Evolutionary conservation across 2,329 filamentous ascomycete genomes (phyloP), one percentile per base, ranked within the genome.

Genomic region (Pseudomassariella vexata): DNA sequence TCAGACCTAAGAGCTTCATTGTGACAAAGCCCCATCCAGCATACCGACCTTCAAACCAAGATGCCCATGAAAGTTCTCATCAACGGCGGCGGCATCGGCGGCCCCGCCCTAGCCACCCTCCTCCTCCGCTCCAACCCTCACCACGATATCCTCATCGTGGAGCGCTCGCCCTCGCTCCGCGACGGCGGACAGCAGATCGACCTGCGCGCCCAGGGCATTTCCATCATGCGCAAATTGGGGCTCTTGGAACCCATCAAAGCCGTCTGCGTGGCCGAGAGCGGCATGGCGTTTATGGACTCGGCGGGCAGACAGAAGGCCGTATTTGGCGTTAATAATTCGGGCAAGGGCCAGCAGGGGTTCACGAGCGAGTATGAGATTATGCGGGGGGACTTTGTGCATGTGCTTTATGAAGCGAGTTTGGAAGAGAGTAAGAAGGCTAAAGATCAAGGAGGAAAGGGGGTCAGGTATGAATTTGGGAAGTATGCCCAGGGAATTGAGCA

Each of bases 281-380:
- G 74, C 4, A 17, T 72, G 1, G 44, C 57, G 19, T 42, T 73
- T 12, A 58, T 76, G 17, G 59, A 75, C 43, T 35, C 39, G 0
- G 36, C 49, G 1, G 63, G 65, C 34, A 49, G 45, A 1, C 32
- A 44, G 3, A 48, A 52, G 24, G 72, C 64, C n/a, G 52, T 48
- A 5, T 56, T 71, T 26, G 45, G 46, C 15, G 53, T 53, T 20
- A 62, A 64, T 40, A 53, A 56, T 30, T 50, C 62, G 0, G 65
- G 63, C 4, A 52, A 59, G 32, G 62, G 64, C 0, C 45, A 41
- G 19, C 66, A 72, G 44, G 54, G 52, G 7, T 49, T 74, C 17
- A 72, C 68, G 0, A 67, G 63, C 37, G 75, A 80, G 35, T 76
- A 63, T 37, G 76, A 80, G 53, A 70, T 80, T 29, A 70, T 80